These are phyloP conservation scores for Lentinula aciculospora DNA, from an alignment of 768 basidiomycete genomes.

Conservation along the genomic window DNA sequence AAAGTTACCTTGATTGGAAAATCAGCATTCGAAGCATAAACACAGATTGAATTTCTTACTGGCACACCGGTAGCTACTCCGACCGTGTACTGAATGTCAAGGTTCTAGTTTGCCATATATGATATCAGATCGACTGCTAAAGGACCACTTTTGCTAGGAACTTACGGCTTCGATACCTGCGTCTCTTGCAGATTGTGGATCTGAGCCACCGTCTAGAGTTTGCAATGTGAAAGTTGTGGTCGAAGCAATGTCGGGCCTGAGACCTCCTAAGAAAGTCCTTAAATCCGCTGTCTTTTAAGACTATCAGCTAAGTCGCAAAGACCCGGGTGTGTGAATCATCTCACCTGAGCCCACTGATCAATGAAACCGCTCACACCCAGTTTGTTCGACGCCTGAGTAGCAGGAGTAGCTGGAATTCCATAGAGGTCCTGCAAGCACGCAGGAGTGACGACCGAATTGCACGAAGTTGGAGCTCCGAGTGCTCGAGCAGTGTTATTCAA, in stretches of 20 bases:
- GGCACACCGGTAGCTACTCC: conserved; percentile 29
- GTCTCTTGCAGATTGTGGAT: conserved; percentile 14
- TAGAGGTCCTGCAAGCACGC: conserved; percentile 28
- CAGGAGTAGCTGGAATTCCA: conserved; percentile 24
- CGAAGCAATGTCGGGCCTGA: conserved; percentile 25
- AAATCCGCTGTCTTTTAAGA: conserved; percentile 17
- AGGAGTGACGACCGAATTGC: conserved; percentile 22
- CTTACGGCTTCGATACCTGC: conserved; percentile 30
- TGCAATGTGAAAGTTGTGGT: conserved; percentile 27
- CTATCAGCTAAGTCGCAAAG: not conserved
- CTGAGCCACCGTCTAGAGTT: conserved; percentile 28
- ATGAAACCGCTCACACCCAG: conserved; percentile 27
- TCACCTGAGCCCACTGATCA: conserved; percentile 25
- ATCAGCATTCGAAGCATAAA: not conserved
- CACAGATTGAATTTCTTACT: not conserved
- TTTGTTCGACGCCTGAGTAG: conserved; percentile 21
- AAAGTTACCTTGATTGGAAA: conserved; percentile 15
- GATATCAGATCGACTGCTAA: not conserved
- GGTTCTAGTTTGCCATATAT: conserved; percentile 11
- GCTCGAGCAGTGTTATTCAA: conserved; percentile 9
- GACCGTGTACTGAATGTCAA: conserved; percentile 31
- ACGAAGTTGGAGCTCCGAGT: conserved; percentile 19
- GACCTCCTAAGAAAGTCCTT: conserved; percentile 16
- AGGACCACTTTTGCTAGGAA: not conserved
- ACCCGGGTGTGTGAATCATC: not conserved